Percentiles rank a stretch among this genome's conserved stretches.
Conservation (phyloP, 768 basidiomycete species). For the Hypholoma sublateritium region DNA sequence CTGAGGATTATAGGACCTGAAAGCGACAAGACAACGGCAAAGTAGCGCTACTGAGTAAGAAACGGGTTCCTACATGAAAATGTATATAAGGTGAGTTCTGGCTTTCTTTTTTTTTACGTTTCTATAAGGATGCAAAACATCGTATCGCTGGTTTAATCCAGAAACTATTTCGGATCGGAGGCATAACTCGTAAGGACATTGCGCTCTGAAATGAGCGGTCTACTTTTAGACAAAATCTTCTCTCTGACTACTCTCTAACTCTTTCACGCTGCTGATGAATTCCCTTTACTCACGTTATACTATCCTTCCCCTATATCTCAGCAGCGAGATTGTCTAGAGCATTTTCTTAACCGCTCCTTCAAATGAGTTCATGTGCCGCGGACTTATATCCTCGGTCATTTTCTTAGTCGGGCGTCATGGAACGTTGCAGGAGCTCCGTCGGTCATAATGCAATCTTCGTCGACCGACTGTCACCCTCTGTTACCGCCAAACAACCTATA, state of each 20-base stretch:
- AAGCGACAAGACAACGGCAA: neutral
- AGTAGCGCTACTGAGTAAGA: neutral
- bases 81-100: neutral
- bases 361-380: neutral
- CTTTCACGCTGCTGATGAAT: neutral
- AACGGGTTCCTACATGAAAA: neutral
- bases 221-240: constrained; percentile 19
- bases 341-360: neutral
- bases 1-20: too few species aligned
- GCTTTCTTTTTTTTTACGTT: neutral
- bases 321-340: too few species aligned
- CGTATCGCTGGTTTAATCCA: constrained; percentile 10
- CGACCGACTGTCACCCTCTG: neutral
- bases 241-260: constrained; percentile 12
- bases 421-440: neutral
- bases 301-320: neutral
- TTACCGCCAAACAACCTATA: too few species aligned
- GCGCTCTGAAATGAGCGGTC: constrained; percentile 17
- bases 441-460: neutral
- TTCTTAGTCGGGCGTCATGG: neutral
- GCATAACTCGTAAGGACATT: neutral
- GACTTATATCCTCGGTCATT: neutral
- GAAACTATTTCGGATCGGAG: constrained; percentile 10
- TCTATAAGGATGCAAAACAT: constrained; percentile 8
- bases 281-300: neutral